Evolutionary conservation across 2,329 filamentous ascomycete species (phyloP), one percentile per base, ranked within the genome.

Genomic region (Apiospora malaysiana): DNA sequence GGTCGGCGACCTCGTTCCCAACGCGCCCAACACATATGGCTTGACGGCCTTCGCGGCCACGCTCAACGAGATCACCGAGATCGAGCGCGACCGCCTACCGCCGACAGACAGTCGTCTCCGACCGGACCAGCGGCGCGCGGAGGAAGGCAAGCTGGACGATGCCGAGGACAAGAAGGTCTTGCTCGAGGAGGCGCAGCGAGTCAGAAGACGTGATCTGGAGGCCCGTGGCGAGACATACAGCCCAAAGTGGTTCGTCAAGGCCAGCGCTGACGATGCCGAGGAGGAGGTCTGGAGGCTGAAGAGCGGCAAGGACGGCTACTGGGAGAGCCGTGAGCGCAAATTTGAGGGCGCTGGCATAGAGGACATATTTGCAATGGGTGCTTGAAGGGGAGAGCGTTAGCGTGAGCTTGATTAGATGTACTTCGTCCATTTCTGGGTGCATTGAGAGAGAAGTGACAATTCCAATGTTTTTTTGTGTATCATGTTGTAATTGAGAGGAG

Each of bases 251-350:
- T 99, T 99, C 79, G 88, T 90, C 69, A 91, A 88, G 82, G 90
- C 93, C 10, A 85, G 87, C n/a, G 85, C 87, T 32, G 84, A 82
- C 2, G 82, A 83, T 18, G 87, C 88, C 66, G 88, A 87, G 4
- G 91, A 93, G 78, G 90, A 93, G 78, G 85, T 92, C 14, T 93
- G 93, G 93, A 88, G 90, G 77, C 81, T 97, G 73, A 96, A 91
- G 83, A 85, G 85, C 2, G 94, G 94, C 25, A 94, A 92, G 81
- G 94, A 97, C 23, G 91, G 94, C 10, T 99, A 99, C 82, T 99
- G 96, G 96, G 95, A 97, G 79, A 92, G 94, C 82, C 88, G 95
- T 72, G 87, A 72, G 37, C 51, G 67, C 85, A 74, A 91, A 91
- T 1, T 85, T 85, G 70, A 97, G 93, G 94, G 80, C 78, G 23